phyloP scores from a whole-genome alignment of 345 rosid species.

The Chamaenerion angustifolium region DNA sequence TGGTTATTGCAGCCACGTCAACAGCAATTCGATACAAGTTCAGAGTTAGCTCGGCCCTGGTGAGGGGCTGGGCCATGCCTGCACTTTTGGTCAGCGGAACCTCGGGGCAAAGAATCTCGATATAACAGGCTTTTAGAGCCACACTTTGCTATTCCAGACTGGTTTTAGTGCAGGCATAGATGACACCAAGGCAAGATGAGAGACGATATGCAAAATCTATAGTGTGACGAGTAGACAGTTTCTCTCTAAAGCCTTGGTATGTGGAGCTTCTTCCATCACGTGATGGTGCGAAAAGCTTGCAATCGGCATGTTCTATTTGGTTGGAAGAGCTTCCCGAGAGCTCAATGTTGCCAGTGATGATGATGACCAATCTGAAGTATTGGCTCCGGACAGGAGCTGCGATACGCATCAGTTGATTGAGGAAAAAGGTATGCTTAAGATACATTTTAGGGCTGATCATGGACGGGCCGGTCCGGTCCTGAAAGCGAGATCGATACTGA shows the following conservation, averaged over 20 bases:
- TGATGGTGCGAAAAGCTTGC: background rate
- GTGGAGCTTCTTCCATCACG: background rate
- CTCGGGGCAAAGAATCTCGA: too few species aligned
- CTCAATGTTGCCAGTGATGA: background rate
- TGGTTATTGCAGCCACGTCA: constrained; percentile 29
- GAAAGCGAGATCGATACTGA: too few species aligned
- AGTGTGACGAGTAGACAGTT: background rate
- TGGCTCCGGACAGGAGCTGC: background rate
- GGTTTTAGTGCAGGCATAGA: constrained; percentile 55
- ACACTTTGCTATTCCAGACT: constrained; percentile 3
- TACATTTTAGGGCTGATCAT: too few species aligned
- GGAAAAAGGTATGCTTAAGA: background rate
- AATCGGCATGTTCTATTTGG: background rate
- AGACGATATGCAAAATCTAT: constrained; percentile 7
- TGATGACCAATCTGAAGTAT: background rate
- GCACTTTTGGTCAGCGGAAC: constrained; percentile 22
- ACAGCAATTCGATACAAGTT: constrained; percentile 61
- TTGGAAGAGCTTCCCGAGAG: constrained; percentile 1
- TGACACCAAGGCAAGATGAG: constrained; percentile 33
- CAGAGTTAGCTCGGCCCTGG: constrained; percentile 88
- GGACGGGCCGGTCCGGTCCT: too few species aligned
- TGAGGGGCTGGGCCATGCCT: constrained; percentile 93
- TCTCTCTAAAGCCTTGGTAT: constrained; percentile 3
- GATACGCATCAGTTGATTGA: background rate
- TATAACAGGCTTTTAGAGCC: constrained; percentile 6